Evolutionary conservation across 2,329 filamentous ascomycete genomes (phyloP), one percentile per base, ranked within the genome.

Genomic region (Phoma herbarum): DNA sequence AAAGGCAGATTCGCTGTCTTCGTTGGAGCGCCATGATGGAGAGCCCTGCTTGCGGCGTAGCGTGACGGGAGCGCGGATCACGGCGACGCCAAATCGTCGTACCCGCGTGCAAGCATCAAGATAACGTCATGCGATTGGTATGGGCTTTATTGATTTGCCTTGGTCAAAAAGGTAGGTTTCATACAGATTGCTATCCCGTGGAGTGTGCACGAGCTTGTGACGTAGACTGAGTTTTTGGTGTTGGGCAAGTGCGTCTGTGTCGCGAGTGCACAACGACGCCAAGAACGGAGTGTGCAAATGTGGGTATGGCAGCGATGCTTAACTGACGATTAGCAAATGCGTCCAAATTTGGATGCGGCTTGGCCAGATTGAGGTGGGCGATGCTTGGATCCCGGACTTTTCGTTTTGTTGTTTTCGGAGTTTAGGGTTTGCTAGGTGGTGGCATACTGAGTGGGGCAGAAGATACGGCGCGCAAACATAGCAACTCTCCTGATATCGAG

Each of bases 31-130:
- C 31, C 20, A 47, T 25, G 26, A 23, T 9, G 16, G 20, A 7
- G 28, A 10, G 52, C 14, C 28, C 6, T 45, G 46, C 18, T 49
- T 55, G 25, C 6, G 39, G 52, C 18, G 25, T 56, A 56, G 52
- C 11, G 52, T 26, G 7, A 23, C 46, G 52, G 52, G 45, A 56
- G 28, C 45, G 52, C 52, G 43, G 52, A 56, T 56, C 52, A 54
- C 33, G 42, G 51, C 51, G 16, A 29, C 49, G 46, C 12, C 25
- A 29, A 44, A 43, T n/a, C 23, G 22, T 9, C 22, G 22, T 26
- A 43, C 41, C 46, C 23, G 46, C 29, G 29, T 26, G 45, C 37
- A 45, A 23, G 46, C 35, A 39, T 51, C 45, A 8, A 22, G 11
- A 20, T 33, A 31, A 46, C 31, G 53, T 28, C 53, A 50, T 46